phyloP scores from a whole-genome alignment of 768 basidiomycete species.

The Dacryopinax primogenitus region DNA sequence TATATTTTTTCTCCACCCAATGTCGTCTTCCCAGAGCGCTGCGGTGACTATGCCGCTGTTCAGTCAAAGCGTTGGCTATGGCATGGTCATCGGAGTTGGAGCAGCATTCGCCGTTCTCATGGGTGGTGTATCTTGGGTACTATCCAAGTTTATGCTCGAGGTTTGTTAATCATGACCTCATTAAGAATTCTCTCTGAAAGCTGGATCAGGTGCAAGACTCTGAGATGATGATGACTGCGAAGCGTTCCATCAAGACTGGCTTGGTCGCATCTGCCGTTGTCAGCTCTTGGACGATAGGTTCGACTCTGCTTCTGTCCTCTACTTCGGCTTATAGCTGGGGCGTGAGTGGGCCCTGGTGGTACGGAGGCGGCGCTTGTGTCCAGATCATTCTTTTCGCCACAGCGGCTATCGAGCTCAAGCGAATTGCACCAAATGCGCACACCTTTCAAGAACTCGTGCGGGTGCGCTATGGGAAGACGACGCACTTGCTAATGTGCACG shows the following conservation, averaged over 20 bases:
- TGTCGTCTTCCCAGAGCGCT: not conserved
- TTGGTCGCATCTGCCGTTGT: not conserved
- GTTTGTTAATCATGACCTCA: too few species aligned
- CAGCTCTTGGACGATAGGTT: not conserved
- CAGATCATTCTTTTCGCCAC: not conserved
- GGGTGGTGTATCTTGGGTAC: not conserved
- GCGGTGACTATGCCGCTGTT: not conserved
- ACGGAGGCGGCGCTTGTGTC: not conserved
- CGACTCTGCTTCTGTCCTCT: not conserved
- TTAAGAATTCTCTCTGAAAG: too few species aligned
- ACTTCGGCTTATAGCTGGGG: not conserved
- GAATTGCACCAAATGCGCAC: not conserved
- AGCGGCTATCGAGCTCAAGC: not conserved
- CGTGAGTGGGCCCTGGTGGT: not conserved
- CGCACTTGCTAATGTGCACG: not conserved
- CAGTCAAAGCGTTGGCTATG: not conserved
- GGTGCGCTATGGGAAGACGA: not conserved
- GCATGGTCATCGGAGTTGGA: not conserved
- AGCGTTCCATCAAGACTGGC: not conserved
- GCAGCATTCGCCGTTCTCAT: not conserved
- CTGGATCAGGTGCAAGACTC: not conserved
- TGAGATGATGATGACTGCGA: not conserved
- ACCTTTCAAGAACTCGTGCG: not conserved
- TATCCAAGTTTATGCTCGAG: not conserved
- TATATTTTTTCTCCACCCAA: not conserved